Conservation (phyloP, 208 protist species). For the Trypanosoma grayi region DNA sequence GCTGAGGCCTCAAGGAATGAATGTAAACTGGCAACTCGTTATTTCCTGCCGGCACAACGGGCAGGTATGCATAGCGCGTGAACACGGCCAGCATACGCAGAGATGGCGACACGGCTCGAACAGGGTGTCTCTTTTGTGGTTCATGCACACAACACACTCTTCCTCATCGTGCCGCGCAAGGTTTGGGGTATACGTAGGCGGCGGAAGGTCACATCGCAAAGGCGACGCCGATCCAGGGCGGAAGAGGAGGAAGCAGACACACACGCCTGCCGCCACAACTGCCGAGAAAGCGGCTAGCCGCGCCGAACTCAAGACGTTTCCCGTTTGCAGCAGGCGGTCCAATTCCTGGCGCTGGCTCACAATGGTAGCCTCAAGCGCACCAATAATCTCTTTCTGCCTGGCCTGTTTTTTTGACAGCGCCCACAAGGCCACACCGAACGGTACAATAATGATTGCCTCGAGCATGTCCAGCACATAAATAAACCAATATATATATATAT, state of each 20-base stretch:
- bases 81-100: conserved; percentile 68
- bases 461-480: conserved; percentile 10
- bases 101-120: conserved; percentile 70
- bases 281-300: conserved; percentile 3
- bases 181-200: conserved; percentile 46
- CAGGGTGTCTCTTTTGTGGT: conserved; percentile 63
- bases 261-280: background rate
- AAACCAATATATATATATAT: conserved; percentile 13
- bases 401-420: conserved; percentile 45
- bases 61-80: conserved; percentile 31
- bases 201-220: conserved; percentile 33
- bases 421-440: conserved; percentile 55
- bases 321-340: conserved; percentile 30
- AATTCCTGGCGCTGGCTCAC: conserved; percentile 57
- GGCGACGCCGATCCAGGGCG: background rate
- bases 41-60: conserved; percentile 46
- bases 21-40: conserved; percentile 53
- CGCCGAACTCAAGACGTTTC: background rate
- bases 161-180: conserved; percentile 45
- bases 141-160: conserved; percentile 68
- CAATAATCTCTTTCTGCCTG: conserved; percentile 60
- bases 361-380: conserved; percentile 56
- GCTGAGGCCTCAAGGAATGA: conserved; percentile 43
- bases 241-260: background rate
- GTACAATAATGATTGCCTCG: conserved; percentile 43